Conservation (phyloP, 345 rosid genomes). For the Eucalyptus regnans region DNA sequence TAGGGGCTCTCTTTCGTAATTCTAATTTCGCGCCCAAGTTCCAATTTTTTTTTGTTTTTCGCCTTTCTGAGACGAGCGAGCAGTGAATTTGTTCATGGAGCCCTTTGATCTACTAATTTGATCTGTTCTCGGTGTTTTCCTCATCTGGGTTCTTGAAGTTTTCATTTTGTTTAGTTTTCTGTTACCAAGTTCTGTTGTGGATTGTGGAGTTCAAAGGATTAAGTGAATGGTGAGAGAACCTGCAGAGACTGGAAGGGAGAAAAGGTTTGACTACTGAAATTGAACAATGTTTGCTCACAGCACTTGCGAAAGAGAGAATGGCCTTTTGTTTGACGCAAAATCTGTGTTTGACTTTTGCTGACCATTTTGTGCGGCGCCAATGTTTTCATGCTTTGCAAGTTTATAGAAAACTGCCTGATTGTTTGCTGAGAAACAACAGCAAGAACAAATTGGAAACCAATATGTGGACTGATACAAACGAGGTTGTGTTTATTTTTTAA, state of each 20-base stretch:
- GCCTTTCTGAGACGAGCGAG: background rate
- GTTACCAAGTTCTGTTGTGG: accelerated
- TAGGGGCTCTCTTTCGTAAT: background rate
- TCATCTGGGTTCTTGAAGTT: background rate
- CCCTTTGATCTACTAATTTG: background rate
- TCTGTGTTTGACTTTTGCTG: background rate
- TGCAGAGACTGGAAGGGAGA: background rate
- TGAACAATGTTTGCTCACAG: background rate
- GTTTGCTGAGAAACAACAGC: background rate
- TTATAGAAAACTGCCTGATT: background rate
- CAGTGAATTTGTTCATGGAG: background rate
- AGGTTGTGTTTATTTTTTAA: background rate
- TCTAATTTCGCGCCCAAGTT: background rate
- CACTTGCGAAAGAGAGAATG: background rate
- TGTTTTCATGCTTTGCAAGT: background rate
- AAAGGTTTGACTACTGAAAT: background rate
- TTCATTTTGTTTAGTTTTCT: background rate
- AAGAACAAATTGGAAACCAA: background rate
- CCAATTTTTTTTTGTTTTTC: background rate
- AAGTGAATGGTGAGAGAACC: background rate
- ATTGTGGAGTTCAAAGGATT: background rate
- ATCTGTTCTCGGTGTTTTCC: background rate
- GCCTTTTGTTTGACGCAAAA: background rate
- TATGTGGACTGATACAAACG: background rate
- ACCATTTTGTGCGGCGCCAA: background rate